Evolutionary conservation across 1,284 basidiomycete species (phyloP).

Genomic region (Ceratorhiza oryzae-sativae): DNA sequence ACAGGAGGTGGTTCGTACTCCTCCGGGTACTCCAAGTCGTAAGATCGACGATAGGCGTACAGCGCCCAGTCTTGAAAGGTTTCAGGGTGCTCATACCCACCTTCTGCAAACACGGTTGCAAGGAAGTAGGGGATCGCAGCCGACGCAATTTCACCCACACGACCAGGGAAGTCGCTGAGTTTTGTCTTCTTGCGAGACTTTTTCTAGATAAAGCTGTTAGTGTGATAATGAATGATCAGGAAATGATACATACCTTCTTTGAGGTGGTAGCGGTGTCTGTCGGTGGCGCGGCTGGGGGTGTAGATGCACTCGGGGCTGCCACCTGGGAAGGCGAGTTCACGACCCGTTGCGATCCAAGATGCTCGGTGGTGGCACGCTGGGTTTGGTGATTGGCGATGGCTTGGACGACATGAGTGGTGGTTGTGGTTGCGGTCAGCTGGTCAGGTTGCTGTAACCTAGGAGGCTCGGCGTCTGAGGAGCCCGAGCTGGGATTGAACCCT

Average conservation of each 20-base stretch:
- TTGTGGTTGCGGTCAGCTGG: not conserved
- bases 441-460: not conserved
- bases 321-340: not conserved
- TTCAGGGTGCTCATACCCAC: not conserved
- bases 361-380: not conserved
- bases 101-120: conserved; percentile 2
- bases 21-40: not conserved
- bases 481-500: not conserved
- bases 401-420: not conserved
- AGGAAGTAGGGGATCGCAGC: conserved; percentile 17
- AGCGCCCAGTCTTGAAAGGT: conserved; percentile 1
- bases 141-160: not conserved
- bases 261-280: not conserved
- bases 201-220: not conserved
- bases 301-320: not conserved
- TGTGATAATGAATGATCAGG: not conserved
- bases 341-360: not conserved
- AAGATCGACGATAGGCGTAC: not conserved
- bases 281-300: not conserved
- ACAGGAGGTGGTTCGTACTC: conserved; percentile 11
- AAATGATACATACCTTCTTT: not conserved
- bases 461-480: not conserved
- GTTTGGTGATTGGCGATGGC: conserved; percentile 13
- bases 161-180: conserved; percentile 1
- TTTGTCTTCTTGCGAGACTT: not conserved